A percentile compares a stretch with the other conserved stretches of the same genome.
Evolutionary conservation across 805 yeast species (phyloP).

Genomic region (Soucietia sequanensis): DNA sequence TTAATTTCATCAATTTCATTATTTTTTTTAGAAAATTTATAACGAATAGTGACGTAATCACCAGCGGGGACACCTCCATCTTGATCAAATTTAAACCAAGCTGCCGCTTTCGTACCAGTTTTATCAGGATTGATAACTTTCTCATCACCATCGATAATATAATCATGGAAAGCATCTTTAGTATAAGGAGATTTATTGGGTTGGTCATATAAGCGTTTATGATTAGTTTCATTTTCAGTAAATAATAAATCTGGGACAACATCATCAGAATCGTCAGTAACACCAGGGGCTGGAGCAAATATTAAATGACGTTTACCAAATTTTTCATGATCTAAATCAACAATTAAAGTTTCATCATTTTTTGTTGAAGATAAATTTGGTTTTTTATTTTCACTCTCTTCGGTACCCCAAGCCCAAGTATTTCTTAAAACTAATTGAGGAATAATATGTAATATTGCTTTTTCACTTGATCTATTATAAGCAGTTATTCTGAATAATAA

Average conservation of each 20-base stretch:
- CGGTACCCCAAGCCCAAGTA: constrained; percentile 89
- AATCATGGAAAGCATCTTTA: constrained; percentile 92
- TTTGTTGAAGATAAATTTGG: constrained; percentile 46
- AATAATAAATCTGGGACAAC: constrained; percentile 75
- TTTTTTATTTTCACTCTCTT: constrained; percentile 44
- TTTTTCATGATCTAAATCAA: constrained; percentile 64
- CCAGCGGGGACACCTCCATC: constrained; percentile 81
- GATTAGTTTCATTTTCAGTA: constrained; percentile 89
- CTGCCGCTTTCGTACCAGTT: constrained; percentile 80
- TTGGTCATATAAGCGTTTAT: constrained; percentile 61
- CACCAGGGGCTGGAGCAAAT: constrained; percentile 85
- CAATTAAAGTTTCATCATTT: constrained; percentile 41
- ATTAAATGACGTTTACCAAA: constrained; percentile 64
- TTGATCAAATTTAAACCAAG: constrained; percentile 76
- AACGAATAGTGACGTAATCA: constrained; percentile 81
- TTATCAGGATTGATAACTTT: constrained; percentile 67
- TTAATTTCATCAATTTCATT: constrained; percentile 66
- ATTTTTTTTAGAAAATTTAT: constrained; percentile 53
- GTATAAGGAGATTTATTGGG: constrained; percentile 56
- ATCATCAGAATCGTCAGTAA: constrained; percentile 55
- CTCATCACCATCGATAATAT: constrained; percentile 58
- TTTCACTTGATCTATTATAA: constrained; percentile 73
- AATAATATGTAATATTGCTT: constrained; percentile 85
- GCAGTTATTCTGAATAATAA: constrained; percentile 83
- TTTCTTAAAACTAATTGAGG: constrained; percentile 86